A percentile compares a stretch with the other conserved stretches of the same genome.
Evolutionary conservation across 73 alveolate genomes (phyloP).

Genomic region (Effrenium voratum): DNA sequence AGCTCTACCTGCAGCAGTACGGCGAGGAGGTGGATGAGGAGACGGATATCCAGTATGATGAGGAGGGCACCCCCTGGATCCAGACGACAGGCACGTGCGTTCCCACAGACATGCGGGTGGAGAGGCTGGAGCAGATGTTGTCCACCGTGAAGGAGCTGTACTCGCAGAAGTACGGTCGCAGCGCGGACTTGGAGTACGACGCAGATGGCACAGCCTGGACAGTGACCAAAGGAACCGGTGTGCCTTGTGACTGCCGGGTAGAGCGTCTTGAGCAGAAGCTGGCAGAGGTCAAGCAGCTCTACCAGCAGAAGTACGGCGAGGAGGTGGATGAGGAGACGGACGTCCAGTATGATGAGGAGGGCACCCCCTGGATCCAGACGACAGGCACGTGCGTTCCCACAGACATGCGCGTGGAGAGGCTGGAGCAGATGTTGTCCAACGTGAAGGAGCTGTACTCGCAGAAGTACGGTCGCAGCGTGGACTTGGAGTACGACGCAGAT

Average conservation of each 20-base stretch:
- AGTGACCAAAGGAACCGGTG: background rate
- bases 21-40: conserved; percentile 10
- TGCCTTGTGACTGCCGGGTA: background rate
- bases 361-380: conserved; percentile 36
- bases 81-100: background rate
- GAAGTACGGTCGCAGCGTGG: conserved; percentile 30
- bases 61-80: conserved; percentile 30
- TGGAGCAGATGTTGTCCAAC: conserved; percentile 21
- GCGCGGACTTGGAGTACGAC: conserved; percentile 16
- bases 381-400: conserved; percentile 11
- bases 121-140: conserved; percentile 43
- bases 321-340: background rate
- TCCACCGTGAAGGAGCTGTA: background rate
- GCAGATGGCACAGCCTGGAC: conserved; percentile 40
- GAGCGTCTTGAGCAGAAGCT: conserved; percentile 38
- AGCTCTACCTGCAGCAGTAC: conserved; percentile 33
- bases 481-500: conserved; percentile 22
- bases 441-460: conserved; percentile 9
- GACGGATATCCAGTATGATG: conserved; percentile 2
- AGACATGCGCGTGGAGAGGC: conserved; percentile 34
- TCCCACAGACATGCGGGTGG: conserved; percentile 27
- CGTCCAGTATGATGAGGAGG: conserved; percentile 33
- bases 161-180: conserved; percentile 16
- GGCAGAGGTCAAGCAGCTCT: conserved; percentile 33
- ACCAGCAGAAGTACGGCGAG: conserved; percentile 13